Evolutionary conservation across 441 rosid species (phyloP).

Genomic region (Aleurites moluccanus): DNA sequence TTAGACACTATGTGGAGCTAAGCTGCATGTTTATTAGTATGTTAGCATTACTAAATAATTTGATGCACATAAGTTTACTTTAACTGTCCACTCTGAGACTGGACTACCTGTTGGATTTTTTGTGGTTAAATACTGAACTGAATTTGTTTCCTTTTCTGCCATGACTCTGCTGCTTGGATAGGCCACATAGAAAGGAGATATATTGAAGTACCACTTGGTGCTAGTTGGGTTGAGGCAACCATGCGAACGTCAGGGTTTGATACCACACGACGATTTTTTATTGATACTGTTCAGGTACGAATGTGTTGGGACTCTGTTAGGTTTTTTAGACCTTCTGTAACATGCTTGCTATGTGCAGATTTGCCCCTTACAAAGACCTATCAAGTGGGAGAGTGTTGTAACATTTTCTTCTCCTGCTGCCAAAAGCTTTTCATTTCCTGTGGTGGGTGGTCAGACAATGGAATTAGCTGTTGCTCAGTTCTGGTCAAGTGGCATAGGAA

Average conservation of each 20-base stretch:
- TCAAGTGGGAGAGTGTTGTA: slow-evolving; percentile 81
- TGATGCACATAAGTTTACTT: neutral
- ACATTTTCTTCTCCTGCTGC: slow-evolving; percentile 80
- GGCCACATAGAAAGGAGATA: slow-evolving; percentile 93
- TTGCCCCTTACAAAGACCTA: slow-evolving; percentile 88
- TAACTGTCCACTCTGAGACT: neutral
- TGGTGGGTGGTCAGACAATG: slow-evolving; percentile 90
- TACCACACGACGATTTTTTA: slow-evolving; percentile 74
- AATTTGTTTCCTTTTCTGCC: slow-evolving; percentile 17
- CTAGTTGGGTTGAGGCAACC: slow-evolving; percentile 97
- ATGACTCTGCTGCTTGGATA: slow-evolving; percentile 34
- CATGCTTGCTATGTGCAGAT: slow-evolving; percentile 54
- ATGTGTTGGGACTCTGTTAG: slow-evolving; percentile 21
- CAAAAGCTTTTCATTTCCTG: slow-evolving; percentile 79
- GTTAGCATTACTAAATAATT: neutral
- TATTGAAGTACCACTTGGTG: slow-evolving; percentile 86
- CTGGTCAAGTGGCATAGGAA: slow-evolving; percentile 99
- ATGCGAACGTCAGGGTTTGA: slow-evolving; percentile 87
- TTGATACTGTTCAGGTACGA: slow-evolving; percentile 89
- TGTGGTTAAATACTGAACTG: slow-evolving; percentile 3
- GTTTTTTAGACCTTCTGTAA: slow-evolving; percentile 33
- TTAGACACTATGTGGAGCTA: neutral
- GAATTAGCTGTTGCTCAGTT: slow-evolving; percentile 95
- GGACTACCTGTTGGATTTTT: neutral
- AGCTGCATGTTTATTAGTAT: neutral